Base-by-base conservation (phyloP, 192 early-diverging fungal species). In the Coemansia sp. region DNA sequence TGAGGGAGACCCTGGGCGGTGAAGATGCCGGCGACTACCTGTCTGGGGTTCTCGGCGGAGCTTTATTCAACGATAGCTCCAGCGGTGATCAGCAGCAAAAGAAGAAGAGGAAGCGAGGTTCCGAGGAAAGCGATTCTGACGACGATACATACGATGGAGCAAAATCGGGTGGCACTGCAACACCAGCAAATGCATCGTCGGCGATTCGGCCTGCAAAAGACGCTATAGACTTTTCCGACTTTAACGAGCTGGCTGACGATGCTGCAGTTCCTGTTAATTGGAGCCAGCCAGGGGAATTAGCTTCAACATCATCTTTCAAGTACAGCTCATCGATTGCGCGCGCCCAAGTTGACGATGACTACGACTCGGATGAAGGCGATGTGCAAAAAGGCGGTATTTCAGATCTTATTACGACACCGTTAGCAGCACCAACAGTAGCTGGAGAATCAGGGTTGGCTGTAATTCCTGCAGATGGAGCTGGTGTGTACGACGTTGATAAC, bases 151-250 rank as follows among this genome's bases (percentile, higher is more conserved):
- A 72, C 42, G 74, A 29, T 5, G 45, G 41, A 23, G 43, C 29
- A 17, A 50, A 50, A 1, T 5, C 55, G 8, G 33, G n/a, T 5
- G 45, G 35, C 17, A 59, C 35, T 19, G 50, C 13, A 23, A 17
- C 45, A 35, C 35, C 42, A 11, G 48, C 22, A 36, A 46, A 59
- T n/a, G 60, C 9, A 4, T 76, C 74, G 19, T 60, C 72, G 9
- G 57, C 65, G 15, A 84, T 87, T 34, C 74, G 84, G 49, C 90
- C 88, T 32, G 78, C 83, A 29, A 82, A 78, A 25, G 87, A 92
- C 71, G 93, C 93, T 2, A 75, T 93, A 2, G 93, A 96, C 73
- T 96, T 85, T 69, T 92, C 90, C 0, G 91, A 92, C 56, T 88
- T 90, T 65, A 85, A 92, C 63, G 94, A 96, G 58, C 67, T 90